Evolutionary conservation across 2,329 filamentous ascomycete genomes (phyloP), one percentile per base, ranked within the genome.

Genomic region (Ampelomyces quisqualis): DNA sequence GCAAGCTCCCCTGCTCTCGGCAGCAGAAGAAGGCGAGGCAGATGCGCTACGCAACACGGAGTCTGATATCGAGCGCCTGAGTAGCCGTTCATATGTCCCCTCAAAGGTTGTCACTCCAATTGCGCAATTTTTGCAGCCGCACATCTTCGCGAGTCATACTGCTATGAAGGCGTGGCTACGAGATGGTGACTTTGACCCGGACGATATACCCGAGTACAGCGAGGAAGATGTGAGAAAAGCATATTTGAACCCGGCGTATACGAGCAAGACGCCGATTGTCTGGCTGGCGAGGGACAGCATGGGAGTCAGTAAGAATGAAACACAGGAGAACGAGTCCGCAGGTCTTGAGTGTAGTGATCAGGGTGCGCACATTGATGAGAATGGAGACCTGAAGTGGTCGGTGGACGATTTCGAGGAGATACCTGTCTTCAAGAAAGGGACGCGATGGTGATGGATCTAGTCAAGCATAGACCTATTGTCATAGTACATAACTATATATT

Each of bases 121-220:
- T 7, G 62, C 65, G 3, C 52, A 47, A 7, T 69, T 69, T 47
- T 56, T 67, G 36, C 56, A 65, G 30, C 65, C 65, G 9, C 64
- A 67, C 18, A 49, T 67, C 11, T 67, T 62, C 19, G 62, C 64
- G 15, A 62, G 57, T 11, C 55, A 67, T 32, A 55, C 53, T 2
- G 65, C 61, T 2, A 62, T 69, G 60, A 59, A 58, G 33, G 43
- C 47, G 3, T 69, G 64, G 64, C 38, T 69, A 1, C 47, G 48
- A 7, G 60, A 65, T 6, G 63, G 58, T 17, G 54, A 58, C 11
- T 62, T 60, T 22, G 57, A 64, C 19, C 52, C 60, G 15, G 59
- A 64, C 8, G 55, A 65, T 36, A 47, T 62, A 10, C 64, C 60
- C 2, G 45, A 62, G 21, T 68, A 68, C 33, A 57, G 38, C 13